A percentile compares a stretch with the other conserved stretches of the same genome.
Conservation (phyloP, 2,329 filamentous ascomycete genomes). For the Fusarium coicis region DNA sequence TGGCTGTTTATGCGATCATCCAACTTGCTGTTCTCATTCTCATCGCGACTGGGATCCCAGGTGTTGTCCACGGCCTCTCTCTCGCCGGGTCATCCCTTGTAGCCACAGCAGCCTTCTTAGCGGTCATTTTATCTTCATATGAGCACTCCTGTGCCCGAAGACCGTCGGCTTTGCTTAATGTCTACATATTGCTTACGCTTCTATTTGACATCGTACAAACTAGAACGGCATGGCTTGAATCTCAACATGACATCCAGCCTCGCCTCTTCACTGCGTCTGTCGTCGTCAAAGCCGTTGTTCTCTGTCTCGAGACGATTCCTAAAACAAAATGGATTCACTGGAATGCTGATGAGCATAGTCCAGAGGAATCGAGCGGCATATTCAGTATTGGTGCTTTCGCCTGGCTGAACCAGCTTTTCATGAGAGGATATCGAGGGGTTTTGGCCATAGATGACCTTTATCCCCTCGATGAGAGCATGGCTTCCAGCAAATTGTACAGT, state of each 20-base stretch:
- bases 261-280: slow-evolving; percentile 51
- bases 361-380: slow-evolving; percentile 50
- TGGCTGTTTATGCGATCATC: slow-evolving; percentile 42
- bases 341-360: slow-evolving; percentile 53
- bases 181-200: slow-evolving; percentile 55
- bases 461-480: slow-evolving; percentile 47
- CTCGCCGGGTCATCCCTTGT: slow-evolving; percentile 42
- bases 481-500: slow-evolving; percentile 30
- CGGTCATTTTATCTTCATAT: slow-evolving; percentile 46
- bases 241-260: slow-evolving; percentile 33
- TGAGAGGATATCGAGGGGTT: slow-evolving; percentile 50
- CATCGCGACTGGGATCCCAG: slow-evolving; percentile 30
- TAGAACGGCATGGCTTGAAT: slow-evolving; percentile 55
- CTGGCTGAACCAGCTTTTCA: slow-evolving; percentile 51
- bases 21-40: slow-evolving; percentile 50
- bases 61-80: slow-evolving; percentile 38
- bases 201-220: slow-evolving; percentile 57
- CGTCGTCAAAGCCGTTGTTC: slow-evolving; percentile 48
- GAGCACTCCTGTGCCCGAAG: slow-evolving; percentile 53
- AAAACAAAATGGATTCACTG: slow-evolving; percentile 54
- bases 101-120: slow-evolving; percentile 45
- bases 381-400: slow-evolving; percentile 47
- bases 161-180: slow-evolving; percentile 56
- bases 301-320: slow-evolving; percentile 52
- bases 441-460: slow-evolving; percentile 50